Conservation (phyloP, 2,329 filamentous ascomycete genomes). For the Diaporthe capsici region DNA sequence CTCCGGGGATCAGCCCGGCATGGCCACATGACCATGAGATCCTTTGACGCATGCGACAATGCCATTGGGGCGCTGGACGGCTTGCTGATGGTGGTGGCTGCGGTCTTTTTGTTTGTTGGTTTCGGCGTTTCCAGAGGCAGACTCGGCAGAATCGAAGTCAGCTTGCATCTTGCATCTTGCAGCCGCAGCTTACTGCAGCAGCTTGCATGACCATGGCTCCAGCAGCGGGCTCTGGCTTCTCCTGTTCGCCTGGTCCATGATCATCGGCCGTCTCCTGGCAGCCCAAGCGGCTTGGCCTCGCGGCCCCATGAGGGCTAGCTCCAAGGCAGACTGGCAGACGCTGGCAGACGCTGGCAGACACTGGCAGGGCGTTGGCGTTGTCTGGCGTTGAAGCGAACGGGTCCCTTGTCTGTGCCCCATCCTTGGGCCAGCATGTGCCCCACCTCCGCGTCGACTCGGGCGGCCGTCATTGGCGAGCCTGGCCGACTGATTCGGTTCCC, state of each 20-base stretch:
- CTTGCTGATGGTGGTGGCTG: background rate
- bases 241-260: background rate
- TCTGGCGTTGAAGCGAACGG: constrained; percentile 19
- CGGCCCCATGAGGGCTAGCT: background rate
- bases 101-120: constrained; percentile 9
- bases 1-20: constrained; percentile 21
- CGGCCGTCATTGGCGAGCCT: constrained; percentile 21
- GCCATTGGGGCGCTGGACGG: constrained; percentile 14
- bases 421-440: constrained; percentile 15
- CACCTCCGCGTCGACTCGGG: constrained; percentile 17
- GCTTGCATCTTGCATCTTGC: background rate
- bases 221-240: background rate
- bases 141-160: background rate
- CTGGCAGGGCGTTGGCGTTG: background rate
- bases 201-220: background rate
- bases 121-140: constrained; percentile 12
- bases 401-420: constrained; percentile 29
- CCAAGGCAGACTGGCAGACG: background rate
- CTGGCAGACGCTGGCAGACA: no score
- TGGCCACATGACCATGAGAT: constrained; percentile 18
- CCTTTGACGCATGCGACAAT: constrained; percentile 30
- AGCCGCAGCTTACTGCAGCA: no score
- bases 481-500: constrained; percentile 27
- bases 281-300: constrained; percentile 23
- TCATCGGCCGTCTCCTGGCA: constrained; percentile 14